These are phyloP conservation scores for Aspergillus sp. DNA, from an alignment of 2,329 filamentous ascomycete genomes.

Conservation along the genomic window DNA sequence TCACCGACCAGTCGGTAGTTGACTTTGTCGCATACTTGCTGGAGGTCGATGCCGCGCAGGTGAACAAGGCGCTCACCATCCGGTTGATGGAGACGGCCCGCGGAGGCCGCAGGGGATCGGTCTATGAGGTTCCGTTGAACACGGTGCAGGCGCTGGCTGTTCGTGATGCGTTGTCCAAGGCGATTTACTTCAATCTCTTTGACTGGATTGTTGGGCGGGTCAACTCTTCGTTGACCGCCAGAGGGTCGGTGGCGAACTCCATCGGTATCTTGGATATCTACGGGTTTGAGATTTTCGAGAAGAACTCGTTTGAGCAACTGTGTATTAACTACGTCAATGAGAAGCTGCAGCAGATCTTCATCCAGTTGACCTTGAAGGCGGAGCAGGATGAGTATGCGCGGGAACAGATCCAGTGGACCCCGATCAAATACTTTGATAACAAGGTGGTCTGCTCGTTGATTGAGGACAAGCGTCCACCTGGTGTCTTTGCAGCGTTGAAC, in stretches of 20 bases:
- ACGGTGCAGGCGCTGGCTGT: constrained; percentile 82
- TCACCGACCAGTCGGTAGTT: constrained; percentile 85
- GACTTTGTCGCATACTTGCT: constrained; percentile 93
- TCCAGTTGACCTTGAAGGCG: constrained; percentile 91
- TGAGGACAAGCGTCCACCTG: constrained; percentile 84
- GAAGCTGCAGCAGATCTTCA: constrained; percentile 98
- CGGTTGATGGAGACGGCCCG: constrained; percentile 76
- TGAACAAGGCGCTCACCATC: constrained; percentile 85
- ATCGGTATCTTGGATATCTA: constrained; percentile 99
- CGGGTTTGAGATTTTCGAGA: constrained; percentile 98
- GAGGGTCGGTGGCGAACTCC: constrained; percentile 73
- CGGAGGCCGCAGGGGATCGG: constrained; percentile 65
- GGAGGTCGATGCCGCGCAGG: constrained; percentile 77
- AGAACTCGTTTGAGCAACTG: constrained; percentile 97
- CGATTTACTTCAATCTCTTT: constrained; percentile 96
- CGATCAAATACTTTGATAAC: constrained; percentile 99
- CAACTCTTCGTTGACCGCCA: constrained; percentile 82
- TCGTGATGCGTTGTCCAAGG: constrained; percentile 87
- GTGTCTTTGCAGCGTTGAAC: constrained; percentile 93
- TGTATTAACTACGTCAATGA: constrained; percentile 99
- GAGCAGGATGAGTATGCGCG: constrained; percentile 97
- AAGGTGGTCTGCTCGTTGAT: constrained; percentile 98
- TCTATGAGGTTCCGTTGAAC: constrained; percentile 79
- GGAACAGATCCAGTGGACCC: constrained; percentile 97
- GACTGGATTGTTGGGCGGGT: constrained; percentile 97